These are phyloP conservation scores for Cercophora samala DNA, from an alignment of 495 filamentous ascomycete genomes.

Conservation along the genomic window DNA sequence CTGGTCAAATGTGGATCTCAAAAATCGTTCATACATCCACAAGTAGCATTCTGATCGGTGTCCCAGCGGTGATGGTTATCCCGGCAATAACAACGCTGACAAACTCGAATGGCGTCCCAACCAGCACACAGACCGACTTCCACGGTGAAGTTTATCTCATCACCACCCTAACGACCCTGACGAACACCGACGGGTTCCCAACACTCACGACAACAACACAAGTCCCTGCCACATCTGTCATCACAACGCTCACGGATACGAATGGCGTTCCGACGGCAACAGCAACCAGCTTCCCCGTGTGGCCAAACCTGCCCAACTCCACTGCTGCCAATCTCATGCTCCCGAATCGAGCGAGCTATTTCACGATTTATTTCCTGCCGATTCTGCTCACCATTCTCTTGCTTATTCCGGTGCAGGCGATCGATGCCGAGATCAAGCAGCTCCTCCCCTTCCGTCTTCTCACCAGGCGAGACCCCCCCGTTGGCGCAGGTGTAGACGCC, in stretches of 20 bases:
- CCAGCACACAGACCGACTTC: neutral
- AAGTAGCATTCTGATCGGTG: neutral
- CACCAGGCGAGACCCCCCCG: neutral
- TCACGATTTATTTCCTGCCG: constrained; percentile 14
- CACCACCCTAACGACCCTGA: neutral
- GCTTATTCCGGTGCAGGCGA: constrained; percentile 2
- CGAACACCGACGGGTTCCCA: neutral
- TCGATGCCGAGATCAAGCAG: constrained; percentile 14
- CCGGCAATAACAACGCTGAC: neutral
- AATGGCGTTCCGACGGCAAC: constrained; percentile 3
- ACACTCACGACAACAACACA: neutral
- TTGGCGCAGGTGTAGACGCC: neutral
- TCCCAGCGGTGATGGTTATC: constrained; percentile 10
- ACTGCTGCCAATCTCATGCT: constrained; percentile 6
- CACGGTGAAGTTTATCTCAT: neutral
- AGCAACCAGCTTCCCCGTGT: constrained; percentile 9
- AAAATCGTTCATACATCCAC: too few relatives aligned
- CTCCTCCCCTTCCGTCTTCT: constrained; percentile 11
- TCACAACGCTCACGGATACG: neutral
- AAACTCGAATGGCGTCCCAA: neutral
- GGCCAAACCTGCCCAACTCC: constrained; percentile 10
- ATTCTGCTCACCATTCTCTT: constrained; percentile 7
- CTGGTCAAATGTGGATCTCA: too few relatives aligned
- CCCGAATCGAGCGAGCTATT: constrained; percentile 5
- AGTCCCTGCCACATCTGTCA: neutral